These are phyloP conservation scores for Cynara cardunculus DNA, from an alignment of 129 eudicot genomes.

Conservation along the genomic window DNA sequence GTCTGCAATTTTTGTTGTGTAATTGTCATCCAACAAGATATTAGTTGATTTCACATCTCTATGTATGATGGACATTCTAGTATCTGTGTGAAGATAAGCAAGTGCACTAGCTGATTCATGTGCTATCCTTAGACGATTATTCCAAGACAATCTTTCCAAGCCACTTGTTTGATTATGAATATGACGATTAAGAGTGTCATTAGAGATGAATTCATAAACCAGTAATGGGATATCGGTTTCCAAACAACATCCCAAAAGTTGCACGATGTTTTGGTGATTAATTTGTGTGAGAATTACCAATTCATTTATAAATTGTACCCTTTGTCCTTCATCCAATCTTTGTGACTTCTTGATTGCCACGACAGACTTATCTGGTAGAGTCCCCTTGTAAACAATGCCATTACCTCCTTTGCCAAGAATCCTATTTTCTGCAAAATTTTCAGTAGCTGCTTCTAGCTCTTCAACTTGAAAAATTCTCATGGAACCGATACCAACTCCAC, in stretches of 20 bases:
- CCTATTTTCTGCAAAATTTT: constrained; percentile 33
- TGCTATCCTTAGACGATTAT: constrained; percentile 38
- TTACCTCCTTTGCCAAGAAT: constrained; percentile 52
- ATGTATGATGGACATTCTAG: constrained; percentile 40
- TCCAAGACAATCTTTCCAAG: constrained; percentile 32
- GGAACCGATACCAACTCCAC: constrained; percentile 12
- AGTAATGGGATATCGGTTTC: constrained; percentile 45
- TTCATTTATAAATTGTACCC: constrained; percentile 48
- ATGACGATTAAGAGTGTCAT: constrained; percentile 33
- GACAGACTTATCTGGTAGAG: constrained; percentile 14
- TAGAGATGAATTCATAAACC: constrained; percentile 35
- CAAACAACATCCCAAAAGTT: constrained; percentile 40
- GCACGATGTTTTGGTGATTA: constrained; percentile 39
- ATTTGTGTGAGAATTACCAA: constrained; percentile 37
- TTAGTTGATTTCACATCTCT: constrained; percentile 46
- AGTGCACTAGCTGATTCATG: constrained; percentile 36
- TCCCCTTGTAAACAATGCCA: constrained; percentile 34
- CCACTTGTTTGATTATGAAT: constrained; percentile 17
- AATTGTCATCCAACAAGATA: constrained; percentile 33
- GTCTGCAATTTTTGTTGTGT: constrained; percentile 39
- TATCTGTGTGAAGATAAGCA: constrained; percentile 41
- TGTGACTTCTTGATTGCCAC: constrained; percentile 41
- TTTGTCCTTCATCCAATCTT: constrained; percentile 29
- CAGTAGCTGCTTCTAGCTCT: constrained; percentile 43
- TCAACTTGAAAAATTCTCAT: constrained; percentile 32